These are phyloP conservation scores for Aspergillus nanangensis DNA, from an alignment of 495 filamentous ascomycete species.

Conservation along the genomic window DNA sequence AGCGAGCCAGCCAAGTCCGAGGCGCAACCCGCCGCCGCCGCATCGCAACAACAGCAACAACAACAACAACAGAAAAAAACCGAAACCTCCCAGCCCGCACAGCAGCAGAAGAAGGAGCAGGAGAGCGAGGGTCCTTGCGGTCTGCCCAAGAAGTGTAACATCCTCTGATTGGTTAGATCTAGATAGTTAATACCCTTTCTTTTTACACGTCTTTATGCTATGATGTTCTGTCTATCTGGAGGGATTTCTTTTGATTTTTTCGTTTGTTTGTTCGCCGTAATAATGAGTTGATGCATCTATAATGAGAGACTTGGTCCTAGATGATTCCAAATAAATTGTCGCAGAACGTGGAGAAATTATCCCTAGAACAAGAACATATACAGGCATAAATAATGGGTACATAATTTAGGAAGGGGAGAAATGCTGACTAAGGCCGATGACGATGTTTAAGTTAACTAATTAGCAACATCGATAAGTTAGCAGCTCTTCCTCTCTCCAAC, in stretches of 20 bases:
- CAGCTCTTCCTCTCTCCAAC: background rate
- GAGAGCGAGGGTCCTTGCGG: constrained; percentile 62
- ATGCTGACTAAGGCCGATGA: too few relatives aligned
- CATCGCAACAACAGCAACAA: constrained; percentile 18
- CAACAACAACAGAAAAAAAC: constrained; percentile 10
- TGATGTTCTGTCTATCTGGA: background rate
- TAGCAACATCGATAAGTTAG: background rate
- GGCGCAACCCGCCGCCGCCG: constrained; percentile 23
- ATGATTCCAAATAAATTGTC: background rate
- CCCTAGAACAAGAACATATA: background rate
- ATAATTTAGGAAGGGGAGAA: background rate
- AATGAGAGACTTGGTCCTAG: background rate
- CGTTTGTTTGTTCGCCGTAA: too few relatives aligned
- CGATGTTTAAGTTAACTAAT: background rate
- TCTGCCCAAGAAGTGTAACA: constrained; percentile 61
- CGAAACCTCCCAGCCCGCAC: constrained; percentile 12
- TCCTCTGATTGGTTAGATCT: constrained; percentile 39
- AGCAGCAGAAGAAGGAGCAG: constrained; percentile 26
- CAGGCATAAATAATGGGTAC: background rate
- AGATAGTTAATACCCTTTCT: constrained; percentile 6
- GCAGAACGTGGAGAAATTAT: background rate
- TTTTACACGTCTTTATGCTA: constrained; percentile 3
- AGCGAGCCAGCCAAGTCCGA: constrained; percentile 34
- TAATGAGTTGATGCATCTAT: constrained; percentile 1
- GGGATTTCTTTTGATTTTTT: constrained; percentile 3